Evolutionary conservation across 2,329 filamentous ascomycete species (phyloP), one percentile per base, ranked within the genome.

Genomic region (Aspergillus sergii): DNA sequence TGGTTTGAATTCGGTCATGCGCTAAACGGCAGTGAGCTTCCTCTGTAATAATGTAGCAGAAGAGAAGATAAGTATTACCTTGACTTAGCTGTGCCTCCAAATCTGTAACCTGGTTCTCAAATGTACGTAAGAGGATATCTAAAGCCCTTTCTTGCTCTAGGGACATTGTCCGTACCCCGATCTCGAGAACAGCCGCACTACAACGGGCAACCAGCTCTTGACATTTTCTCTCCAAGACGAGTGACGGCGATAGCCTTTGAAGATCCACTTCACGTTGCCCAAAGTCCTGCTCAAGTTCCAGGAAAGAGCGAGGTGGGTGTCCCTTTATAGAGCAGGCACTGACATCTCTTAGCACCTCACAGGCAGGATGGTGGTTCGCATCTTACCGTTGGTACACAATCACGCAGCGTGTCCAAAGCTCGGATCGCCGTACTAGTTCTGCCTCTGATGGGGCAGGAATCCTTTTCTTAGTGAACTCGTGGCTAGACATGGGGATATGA

Each of bases 401-500:
- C 9, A 80, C 69, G 57, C 76, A 76, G 60, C 78, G 76, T 5
- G 76, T 77, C 79, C 79, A 80, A 0, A 80, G 68, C 45, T 80
- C 77, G 0, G 78, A 75, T 1, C 78, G 75, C 34, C 73, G 74
- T 39, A 68, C 67, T 41, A 80, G 72, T 48, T 80, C 78, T 4
- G 69, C 67, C n/a, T 77, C 75, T 1, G 72, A 74, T 3, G 72
- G 69, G 0, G 69, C 68, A 5, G 71, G 69, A 10, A 75, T 68
- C 45, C 73, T 77, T 16, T 72, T 69, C 43, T 73, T 74, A 12
- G 74, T 75, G 58, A 80, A 81, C 32, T 81, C 79, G 58, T 81
- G 78, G 59, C 76, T 78, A 3, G 78, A 77, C 66, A 79, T 75
- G 0, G 79, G 79, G 9, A 80, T 76, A 62, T 81, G 79, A 9